Percentiles rank a stretch among this genome's conserved stretches.
Conservation (phyloP, 805 yeast genomes). For the Candida insectalens region DNA sequence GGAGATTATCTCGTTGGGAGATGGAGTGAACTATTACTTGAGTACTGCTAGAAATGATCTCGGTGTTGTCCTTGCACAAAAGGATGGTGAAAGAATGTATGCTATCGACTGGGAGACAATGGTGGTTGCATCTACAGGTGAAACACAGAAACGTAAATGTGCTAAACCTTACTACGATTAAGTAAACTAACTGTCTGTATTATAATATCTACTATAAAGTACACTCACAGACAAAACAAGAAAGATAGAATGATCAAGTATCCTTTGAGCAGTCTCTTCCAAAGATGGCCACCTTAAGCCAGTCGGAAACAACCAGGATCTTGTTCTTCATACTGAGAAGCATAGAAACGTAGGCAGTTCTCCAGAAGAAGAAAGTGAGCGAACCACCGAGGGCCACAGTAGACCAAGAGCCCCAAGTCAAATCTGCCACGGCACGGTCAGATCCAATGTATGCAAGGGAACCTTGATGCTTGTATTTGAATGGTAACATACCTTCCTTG, state of each 20-base stretch:
- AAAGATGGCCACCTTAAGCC: conserved; percentile 79
- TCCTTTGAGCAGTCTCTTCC: conserved; percentile 92
- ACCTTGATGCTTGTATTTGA: conserved; percentile 83
- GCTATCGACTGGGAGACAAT: conserved; percentile 96
- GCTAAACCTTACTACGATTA: conserved; percentile 65
- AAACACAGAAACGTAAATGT: conserved; percentile 72
- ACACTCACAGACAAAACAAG: background rate
- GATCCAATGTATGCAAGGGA: conserved; percentile 89
- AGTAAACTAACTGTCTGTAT: background rate
- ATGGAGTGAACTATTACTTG: conserved; percentile 83
- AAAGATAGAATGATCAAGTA: background rate
- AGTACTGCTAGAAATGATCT: conserved; percentile 84
- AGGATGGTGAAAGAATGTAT: conserved; percentile 57
- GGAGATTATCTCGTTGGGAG: conserved; percentile 77
- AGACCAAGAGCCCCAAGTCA: conserved; percentile 70
- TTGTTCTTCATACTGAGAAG: conserved; percentile 83
- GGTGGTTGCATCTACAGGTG: conserved; percentile 69
- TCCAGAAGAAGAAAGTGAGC: conserved; percentile 88
- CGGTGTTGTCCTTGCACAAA: conserved; percentile 86
- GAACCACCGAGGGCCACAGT: conserved; percentile 78
- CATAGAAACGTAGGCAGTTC: conserved; percentile 89
- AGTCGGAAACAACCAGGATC: conserved; percentile 75
- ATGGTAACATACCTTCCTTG: conserved; percentile 41
- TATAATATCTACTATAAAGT: background rate
- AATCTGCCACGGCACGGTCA: conserved; percentile 90